Evolutionary conservation across 805 yeast genomes (phyloP).

Genomic region (Kodamaea laetipori): DNA sequence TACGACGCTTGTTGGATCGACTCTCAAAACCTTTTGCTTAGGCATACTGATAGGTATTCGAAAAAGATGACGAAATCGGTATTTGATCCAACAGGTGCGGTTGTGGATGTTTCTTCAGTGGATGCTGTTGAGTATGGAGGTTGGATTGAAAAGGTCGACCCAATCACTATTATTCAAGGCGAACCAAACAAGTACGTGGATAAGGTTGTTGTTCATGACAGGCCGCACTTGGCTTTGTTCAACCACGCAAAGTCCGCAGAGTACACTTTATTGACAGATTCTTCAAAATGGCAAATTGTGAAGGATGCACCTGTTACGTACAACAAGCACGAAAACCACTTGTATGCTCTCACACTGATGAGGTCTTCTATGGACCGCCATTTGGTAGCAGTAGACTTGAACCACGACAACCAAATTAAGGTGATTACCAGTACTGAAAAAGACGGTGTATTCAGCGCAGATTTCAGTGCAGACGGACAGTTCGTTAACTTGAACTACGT

Average conservation of each 20-base stretch:
- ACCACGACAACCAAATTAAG: conserved; percentile 3
- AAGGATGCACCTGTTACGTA: conserved; percentile 19
- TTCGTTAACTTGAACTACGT: conserved; percentile 22
- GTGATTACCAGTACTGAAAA: conserved; percentile 13
- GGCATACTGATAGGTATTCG: conserved; percentile 26
- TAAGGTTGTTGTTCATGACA: conserved; percentile 22
- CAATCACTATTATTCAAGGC: conserved; percentile 16
- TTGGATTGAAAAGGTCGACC: conserved; percentile 26
- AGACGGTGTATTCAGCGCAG: conserved; percentile 19
- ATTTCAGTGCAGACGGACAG: conserved; percentile 26
- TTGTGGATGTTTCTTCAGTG: conserved; percentile 8
- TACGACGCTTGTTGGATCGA: conserved; percentile 28
- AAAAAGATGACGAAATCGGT: conserved; percentile 19
- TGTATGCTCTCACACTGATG: conserved; percentile 21
- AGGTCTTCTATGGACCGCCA: conserved; percentile 20
- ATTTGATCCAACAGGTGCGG: conserved; percentile 9
- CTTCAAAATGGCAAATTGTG: conserved; percentile 19
- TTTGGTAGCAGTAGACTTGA: conserved; percentile 15
- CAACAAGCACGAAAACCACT: conserved; percentile 18
- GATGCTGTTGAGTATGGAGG: conserved; percentile 22
- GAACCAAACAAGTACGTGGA: conserved; percentile 21
- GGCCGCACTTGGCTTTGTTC: conserved; percentile 23
- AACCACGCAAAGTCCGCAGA: conserved; percentile 17
- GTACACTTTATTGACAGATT: conserved; percentile 15
- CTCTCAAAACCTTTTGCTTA: conserved; percentile 17